These are phyloP conservation scores for Acanthamoeba triangularis DNA, from an alignment of 208 protist genomes.

Conservation along the genomic window DNA sequence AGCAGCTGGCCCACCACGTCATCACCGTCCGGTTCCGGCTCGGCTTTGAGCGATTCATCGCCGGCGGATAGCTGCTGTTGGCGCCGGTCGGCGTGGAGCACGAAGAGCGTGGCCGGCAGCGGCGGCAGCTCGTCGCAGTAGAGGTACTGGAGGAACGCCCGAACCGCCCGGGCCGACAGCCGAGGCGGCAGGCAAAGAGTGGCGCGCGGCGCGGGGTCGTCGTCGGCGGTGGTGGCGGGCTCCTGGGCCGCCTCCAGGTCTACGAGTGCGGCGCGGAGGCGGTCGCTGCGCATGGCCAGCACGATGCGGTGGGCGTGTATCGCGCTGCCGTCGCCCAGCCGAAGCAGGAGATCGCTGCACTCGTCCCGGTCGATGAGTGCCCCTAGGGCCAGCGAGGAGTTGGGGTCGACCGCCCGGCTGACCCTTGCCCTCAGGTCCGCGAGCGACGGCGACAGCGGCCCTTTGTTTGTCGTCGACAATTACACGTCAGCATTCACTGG, in stretches of 20 bases:
- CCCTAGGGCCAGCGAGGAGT: neutral
- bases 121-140: constrained; percentile 6
- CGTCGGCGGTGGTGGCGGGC: neutral
- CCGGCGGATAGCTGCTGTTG: neutral
- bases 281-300: constrained; percentile 6
- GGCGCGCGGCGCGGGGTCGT: neutral
- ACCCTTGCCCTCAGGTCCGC: neutral
- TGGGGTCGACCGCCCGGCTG: neutral
- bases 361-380: neutral
- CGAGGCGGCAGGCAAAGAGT: neutral
- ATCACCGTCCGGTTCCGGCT: neutral
- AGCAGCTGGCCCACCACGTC: constrained; percentile 8
- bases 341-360: constrained; percentile 1
- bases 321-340: neutral
- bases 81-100: neutral
- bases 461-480: neutral
- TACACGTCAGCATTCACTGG: neutral
- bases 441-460: neutral
- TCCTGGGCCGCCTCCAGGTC: neutral
- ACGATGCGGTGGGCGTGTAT: constrained; percentile 7
- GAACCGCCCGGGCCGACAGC: neutral
- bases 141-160: neutral
- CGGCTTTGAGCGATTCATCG: too few species aligned
- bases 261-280: neutral
- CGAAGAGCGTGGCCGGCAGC: neutral